Conservation (phyloP, 2,329 filamentous ascomycete genomes). For the Amauroascus verrucosus region DNA sequence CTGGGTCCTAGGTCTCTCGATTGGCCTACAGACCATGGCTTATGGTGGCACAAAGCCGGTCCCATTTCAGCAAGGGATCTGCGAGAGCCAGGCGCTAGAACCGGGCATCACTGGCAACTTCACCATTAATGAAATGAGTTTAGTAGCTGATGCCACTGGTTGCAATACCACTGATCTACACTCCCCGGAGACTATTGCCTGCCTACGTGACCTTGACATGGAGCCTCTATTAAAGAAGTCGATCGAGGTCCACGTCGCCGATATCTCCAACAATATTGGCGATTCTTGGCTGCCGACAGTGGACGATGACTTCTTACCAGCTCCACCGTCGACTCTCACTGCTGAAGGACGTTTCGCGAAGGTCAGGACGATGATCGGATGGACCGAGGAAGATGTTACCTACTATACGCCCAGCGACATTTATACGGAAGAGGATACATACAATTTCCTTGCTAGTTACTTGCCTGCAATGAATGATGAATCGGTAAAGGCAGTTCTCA, state of each 20-base stretch:
- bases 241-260: conserved; percentile 33
- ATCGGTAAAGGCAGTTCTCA: background rate
- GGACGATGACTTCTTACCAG: conserved; percentile 6
- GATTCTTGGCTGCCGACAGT: conserved; percentile 9
- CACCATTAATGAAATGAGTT: conserved; percentile 39
- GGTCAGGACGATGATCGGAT: conserved; percentile 10
- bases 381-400: conserved; percentile 10
- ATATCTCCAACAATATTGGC: conserved; percentile 22
- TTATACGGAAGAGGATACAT: background rate
- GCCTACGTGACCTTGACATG: conserved; percentile 38
- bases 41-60: conserved; percentile 37
- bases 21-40: conserved; percentile 42
- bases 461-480: background rate
- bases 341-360: conserved; percentile 6
- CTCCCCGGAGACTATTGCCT: conserved; percentile 37
- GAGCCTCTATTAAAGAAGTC: conserved; percentile 38
- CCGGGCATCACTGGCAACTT: conserved; percentile 43
- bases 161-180: conserved; percentile 38
- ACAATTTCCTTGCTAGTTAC: background rate
- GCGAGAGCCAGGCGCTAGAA: conserved; percentile 43
- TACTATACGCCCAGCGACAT: conserved; percentile 3
- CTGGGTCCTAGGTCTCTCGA: conserved; percentile 28
- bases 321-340: conserved; percentile 1
- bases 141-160: conserved; percentile 34
- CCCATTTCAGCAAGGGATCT: conserved; percentile 41